A percentile compares a stretch with the other conserved stretches of the same genome.
Conservation (phyloP, 805 yeast genomes). For the Diddensiella transvaalensis region DNA sequence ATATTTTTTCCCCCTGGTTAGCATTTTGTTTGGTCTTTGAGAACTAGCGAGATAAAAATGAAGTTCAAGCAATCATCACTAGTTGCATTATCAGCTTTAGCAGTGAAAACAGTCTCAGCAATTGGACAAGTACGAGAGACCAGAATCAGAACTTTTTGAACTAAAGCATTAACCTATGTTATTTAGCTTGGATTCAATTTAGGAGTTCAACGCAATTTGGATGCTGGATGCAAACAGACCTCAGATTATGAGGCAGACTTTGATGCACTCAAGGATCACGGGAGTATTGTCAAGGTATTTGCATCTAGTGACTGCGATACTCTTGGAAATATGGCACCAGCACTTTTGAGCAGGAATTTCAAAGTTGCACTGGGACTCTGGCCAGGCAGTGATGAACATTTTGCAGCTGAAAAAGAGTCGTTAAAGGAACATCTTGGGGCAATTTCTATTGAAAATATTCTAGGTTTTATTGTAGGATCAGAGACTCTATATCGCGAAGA, state of each 20-base stretch:
- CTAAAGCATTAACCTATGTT: too few species aligned
- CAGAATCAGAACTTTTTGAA: too few species aligned
- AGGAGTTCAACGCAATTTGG: conserved; percentile 74
- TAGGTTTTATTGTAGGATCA: conserved; percentile 85
- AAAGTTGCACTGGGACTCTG: conserved; percentile 80
- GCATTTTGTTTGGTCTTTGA: too few species aligned
- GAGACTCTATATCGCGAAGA: conserved; percentile 94
- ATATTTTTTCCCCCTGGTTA: too few species aligned
- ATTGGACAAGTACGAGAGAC: background rate
- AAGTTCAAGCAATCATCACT: too few species aligned
- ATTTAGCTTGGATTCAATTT: conserved; percentile 67
- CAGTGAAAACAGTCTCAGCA: background rate
- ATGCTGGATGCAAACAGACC: conserved; percentile 67
- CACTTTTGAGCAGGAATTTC: conserved; percentile 74
- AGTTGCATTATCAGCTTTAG: too few species aligned
- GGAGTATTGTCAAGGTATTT: conserved; percentile 73
- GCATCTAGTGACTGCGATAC: conserved; percentile 95
- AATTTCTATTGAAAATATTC: conserved; percentile 57
- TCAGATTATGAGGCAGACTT: conserved; percentile 70
- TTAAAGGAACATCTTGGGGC: conserved; percentile 66
- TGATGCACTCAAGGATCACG: conserved; percentile 51
- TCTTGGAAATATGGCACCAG: conserved; percentile 79
- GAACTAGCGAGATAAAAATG: too few species aligned
- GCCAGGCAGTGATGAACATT: conserved; percentile 87
- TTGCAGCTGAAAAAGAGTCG: conserved; percentile 68